Evolutionary conservation across 768 basidiomycete genomes (phyloP).

Genomic region (Termitomyces sp.): DNA sequence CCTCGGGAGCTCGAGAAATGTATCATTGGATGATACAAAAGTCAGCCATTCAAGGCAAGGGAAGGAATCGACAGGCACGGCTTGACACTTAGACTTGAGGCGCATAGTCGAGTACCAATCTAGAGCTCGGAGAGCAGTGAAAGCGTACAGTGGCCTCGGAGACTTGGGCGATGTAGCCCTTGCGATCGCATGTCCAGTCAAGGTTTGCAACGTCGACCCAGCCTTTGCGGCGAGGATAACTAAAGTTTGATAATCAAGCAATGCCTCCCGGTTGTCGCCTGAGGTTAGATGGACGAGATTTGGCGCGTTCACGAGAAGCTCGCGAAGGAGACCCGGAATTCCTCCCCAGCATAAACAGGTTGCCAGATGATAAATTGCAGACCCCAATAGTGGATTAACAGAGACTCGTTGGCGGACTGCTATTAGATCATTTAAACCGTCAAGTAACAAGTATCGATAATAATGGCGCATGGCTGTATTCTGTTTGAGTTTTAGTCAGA

Average conservation of each 20-base stretch:
- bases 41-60: neutral
- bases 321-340: neutral
- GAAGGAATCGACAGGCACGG: neutral
- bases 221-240: neutral
- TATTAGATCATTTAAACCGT: neutral
- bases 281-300: conserved; percentile 6
- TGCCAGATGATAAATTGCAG: neutral
- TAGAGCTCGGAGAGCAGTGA: conserved; percentile 1
- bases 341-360: neutral
- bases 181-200: neutral
- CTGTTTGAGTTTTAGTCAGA: neutral
- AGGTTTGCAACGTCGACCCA: conserved; percentile 5
- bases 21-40: neutral
- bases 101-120: conserved; percentile 3
- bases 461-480: neutral
- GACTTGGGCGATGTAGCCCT: neutral
- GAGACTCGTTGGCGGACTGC: neutral
- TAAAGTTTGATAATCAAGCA: neutral
- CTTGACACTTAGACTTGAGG: neutral
- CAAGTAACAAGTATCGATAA: neutral
- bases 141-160: neutral
- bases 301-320: neutral
- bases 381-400: neutral
- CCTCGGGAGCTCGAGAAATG: neutral
- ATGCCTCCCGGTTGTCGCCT: neutral